A percentile compares a stretch with the other conserved stretches of the same genome.
Evolutionary conservation across 2,329 filamentous ascomycete species (phyloP).

Genomic region (Colletotrichum euphorbiae): DNA sequence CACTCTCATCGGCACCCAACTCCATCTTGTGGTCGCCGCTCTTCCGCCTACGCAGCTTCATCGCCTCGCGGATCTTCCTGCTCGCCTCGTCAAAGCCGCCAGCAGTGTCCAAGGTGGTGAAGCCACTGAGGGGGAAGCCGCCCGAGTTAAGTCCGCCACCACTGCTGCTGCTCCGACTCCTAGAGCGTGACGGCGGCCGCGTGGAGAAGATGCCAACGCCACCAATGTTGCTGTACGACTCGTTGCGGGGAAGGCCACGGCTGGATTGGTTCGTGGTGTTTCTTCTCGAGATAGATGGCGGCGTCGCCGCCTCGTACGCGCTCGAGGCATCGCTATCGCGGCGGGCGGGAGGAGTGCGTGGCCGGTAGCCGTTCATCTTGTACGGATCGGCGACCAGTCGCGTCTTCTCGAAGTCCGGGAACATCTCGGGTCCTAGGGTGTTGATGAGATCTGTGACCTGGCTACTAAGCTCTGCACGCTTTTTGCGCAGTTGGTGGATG

Average conservation of each 20-base stretch:
- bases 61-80: slow-evolving; percentile 84
- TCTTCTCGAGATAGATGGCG: slow-evolving; percentile 56
- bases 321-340: slow-evolving; percentile 64
- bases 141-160: slow-evolving; percentile 70
- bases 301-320: slow-evolving; percentile 53
- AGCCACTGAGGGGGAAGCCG: slow-evolving; percentile 75
- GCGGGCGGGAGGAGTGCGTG: slow-evolving; percentile 45
- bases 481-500: slow-evolving; percentile 79
- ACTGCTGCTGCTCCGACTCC: slow-evolving; percentile 76
- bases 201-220: slow-evolving; percentile 92
- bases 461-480: slow-evolving; percentile 78
- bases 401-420: slow-evolving; percentile 90
- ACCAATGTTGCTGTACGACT: slow-evolving; percentile 92
- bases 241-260: slow-evolving; percentile 79
- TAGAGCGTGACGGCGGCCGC: slow-evolving; percentile 82
- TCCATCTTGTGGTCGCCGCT: slow-evolving; percentile 53
- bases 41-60: slow-evolving; percentile 73
- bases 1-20: slow-evolving; percentile 54
- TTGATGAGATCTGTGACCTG: slow-evolving; percentile 95
- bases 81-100: slow-evolving; percentile 85
- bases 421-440: slow-evolving; percentile 93
- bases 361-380: slow-evolving; percentile 49
- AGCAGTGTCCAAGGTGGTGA: slow-evolving; percentile 75
- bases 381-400: slow-evolving; percentile 73
- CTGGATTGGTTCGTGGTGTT: slow-evolving; percentile 64